phyloP scores from a whole-genome alignment of 1,284 basidiomycete genomes.

The Cryptococcus hybrid region DNA sequence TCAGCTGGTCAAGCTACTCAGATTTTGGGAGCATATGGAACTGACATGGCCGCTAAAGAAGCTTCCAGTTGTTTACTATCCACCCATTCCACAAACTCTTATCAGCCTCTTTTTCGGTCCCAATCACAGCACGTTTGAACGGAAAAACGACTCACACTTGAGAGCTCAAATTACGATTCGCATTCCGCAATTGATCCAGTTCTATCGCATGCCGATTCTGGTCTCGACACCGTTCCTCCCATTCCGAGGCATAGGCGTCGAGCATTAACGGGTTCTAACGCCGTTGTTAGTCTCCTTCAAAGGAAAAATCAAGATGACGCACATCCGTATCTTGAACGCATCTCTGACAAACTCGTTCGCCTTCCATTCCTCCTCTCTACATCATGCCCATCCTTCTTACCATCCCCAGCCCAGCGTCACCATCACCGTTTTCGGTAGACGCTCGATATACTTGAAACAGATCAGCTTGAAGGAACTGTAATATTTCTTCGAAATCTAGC shows the following conservation, averaged over 20 bases:
- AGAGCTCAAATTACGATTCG: slow-evolving; percentile 69
- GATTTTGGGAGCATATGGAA: slow-evolving; percentile 37
- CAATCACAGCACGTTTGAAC: no score
- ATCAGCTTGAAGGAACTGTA: slow-evolving; percentile 72
- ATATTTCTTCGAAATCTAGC: slow-evolving; percentile 84
- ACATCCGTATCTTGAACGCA: slow-evolving; percentile 73
- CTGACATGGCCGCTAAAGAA: slow-evolving; percentile 71
- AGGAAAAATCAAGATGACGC: slow-evolving; percentile 17
- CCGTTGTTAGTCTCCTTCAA: background rate
- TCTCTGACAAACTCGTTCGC: slow-evolving; percentile 82
- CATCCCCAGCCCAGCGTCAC: slow-evolving; percentile 17
- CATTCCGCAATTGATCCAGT: slow-evolving; percentile 67
- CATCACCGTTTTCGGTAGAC: slow-evolving; percentile 40
- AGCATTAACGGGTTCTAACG: slow-evolving; percentile 75
- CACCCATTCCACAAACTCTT: background rate
- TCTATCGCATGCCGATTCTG: slow-evolving; percentile 76
- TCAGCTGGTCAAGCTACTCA: background rate
- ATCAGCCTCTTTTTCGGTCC: background rate
- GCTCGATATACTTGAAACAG: slow-evolving; percentile 73
- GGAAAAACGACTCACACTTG: slow-evolving; percentile 64
- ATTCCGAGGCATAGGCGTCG: slow-evolving; percentile 82
- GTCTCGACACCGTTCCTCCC: slow-evolving; percentile 65
- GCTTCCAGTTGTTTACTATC: slow-evolving; percentile 65
- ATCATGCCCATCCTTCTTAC: slow-evolving; percentile 1
- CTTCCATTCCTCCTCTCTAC: slow-evolving; percentile 55